Evolutionary conservation across 306 rosid genomes (phyloP), one percentile per base, ranked within the genome.

Genomic region (Corylus heterophylla): DNA sequence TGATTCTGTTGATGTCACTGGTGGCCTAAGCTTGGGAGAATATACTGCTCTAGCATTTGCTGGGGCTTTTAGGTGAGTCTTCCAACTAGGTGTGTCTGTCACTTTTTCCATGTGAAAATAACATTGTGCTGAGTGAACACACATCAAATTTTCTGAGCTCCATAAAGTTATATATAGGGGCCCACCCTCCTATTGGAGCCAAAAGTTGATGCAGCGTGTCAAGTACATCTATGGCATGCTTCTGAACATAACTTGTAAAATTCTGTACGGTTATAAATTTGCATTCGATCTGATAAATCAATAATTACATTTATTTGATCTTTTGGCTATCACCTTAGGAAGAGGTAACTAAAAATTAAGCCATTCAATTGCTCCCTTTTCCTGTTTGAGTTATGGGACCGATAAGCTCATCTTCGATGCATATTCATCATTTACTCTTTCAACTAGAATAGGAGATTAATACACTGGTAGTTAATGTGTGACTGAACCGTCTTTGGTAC

Each of bases 1-100:
- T 83, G 98, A 93, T 62, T 90, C 91, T 42, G 96, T 95, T 75
- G 99, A 95, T 83, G 99, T 93, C 67, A 89, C 99, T 5, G 91
- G 99, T 74, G 99, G 98, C 85, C 88, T 95, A 64, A 95, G 99
- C 81, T 82, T 95, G 80, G 99, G 99, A 87, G 99, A 95, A 81
- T 95, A 95, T 70, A 92, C 98, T 70, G 98, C 99, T 79, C 86
- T 95, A 42, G 94, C 97, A 77, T 95, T 91, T 91, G 89, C 98
- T 77, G 97, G 92, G 81, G 94, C 97, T 71, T 91, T 95, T 80
- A 90, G 98, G 99, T 95, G 85, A 82, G 87, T 62, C 35, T 7
- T 75, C 59, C 12, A 22, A 42, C 56, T 72, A 50, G 42, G 39
- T 29, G 42, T 12, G 45, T 54, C 66, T 17, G 22, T 54, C 2